Conservation (phyloP, 2,329 filamentous ascomycete genomes). For the Grosmannia clavigera region DNA sequence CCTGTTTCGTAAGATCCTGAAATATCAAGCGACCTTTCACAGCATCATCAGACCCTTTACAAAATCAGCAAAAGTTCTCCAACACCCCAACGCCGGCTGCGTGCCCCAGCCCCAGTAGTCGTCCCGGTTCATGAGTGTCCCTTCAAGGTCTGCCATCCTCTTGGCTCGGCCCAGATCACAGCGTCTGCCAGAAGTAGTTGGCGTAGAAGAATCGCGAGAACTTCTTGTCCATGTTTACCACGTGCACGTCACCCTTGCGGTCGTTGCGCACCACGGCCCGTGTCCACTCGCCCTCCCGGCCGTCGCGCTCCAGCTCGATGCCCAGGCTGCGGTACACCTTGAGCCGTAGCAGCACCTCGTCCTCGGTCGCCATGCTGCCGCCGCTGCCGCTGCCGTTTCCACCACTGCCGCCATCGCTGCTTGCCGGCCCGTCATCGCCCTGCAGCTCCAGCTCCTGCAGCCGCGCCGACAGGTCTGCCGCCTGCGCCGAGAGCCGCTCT, state of each 20-base stretch:
- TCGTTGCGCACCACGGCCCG: slow-evolving; percentile 78
- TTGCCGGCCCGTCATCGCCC: slow-evolving; percentile 58
- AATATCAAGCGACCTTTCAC: no score
- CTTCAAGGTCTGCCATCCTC: neutral
- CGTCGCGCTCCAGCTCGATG: slow-evolving; percentile 70
- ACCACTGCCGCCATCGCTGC: neutral
- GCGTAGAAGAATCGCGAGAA: slow-evolving; percentile 87
- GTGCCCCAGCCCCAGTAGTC: neutral
- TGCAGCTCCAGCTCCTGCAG: slow-evolving; percentile 77
- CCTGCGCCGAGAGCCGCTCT: slow-evolving; percentile 73
- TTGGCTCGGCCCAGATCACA: slow-evolving; percentile 23
- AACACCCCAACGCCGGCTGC: no score
- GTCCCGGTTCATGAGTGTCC: neutral
- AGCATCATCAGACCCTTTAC: no score
- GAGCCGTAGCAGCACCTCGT: slow-evolving; percentile 60
- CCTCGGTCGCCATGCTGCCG: slow-evolving; percentile 34
- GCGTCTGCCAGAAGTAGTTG: slow-evolving; percentile 88
- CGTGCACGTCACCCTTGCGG: slow-evolving; percentile 80
- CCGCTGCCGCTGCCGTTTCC: neutral
- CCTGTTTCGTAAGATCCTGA: no score
- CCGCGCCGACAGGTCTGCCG: slow-evolving; percentile 60
- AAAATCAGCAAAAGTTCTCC: no score
- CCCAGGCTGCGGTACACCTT: slow-evolving; percentile 86
- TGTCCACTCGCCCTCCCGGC: slow-evolving; percentile 56
- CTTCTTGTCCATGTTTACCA: slow-evolving; percentile 88